phyloP scores from a whole-genome alignment of 352 stramenopile species.

The Globisporangium mamillatum region DNA sequence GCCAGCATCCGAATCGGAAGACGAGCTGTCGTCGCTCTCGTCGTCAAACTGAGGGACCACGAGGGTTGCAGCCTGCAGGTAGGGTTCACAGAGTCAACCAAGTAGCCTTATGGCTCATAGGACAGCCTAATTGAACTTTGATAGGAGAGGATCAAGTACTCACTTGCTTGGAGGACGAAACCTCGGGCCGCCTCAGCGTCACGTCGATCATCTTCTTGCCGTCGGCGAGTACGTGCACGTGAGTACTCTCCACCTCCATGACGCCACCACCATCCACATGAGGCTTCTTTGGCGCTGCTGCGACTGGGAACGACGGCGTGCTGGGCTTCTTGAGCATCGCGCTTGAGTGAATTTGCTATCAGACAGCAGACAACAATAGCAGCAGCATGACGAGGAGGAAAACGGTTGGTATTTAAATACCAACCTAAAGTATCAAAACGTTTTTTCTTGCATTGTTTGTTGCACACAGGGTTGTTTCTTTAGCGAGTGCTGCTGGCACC shows the following conservation, averaged over 20 bases:
- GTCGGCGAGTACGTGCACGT: slow-evolving; percentile 32
- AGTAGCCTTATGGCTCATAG: background rate
- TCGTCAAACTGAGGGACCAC: slow-evolving; percentile 71
- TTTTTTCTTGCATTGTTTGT: background rate
- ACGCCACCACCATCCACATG: background rate
- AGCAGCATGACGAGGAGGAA: background rate
- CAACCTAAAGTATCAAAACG: background rate
- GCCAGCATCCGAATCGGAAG: slow-evolving; percentile 26
- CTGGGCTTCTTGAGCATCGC: slow-evolving; percentile 16
- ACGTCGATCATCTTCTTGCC: slow-evolving; percentile 60
- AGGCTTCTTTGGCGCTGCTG: background rate
- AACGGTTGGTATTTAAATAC: background rate
- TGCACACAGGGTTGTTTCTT: background rate
- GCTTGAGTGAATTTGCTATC: background rate
- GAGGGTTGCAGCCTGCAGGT: slow-evolving; percentile 27
- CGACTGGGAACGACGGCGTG: background rate
- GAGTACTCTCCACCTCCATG: slow-evolving; percentile 58
- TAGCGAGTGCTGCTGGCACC: background rate
- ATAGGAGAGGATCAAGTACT: background rate
- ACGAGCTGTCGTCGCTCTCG: slow-evolving; percentile 44
- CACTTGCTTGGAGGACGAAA: slow-evolving; percentile 10
- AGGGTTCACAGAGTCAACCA: background rate
- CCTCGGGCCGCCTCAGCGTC: slow-evolving; percentile 32
- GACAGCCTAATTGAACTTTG: background rate
- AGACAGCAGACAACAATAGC: background rate